phyloP scores from a whole-genome alignment of 768 basidiomycete genomes.

The Naganishia kalamii region DNA sequence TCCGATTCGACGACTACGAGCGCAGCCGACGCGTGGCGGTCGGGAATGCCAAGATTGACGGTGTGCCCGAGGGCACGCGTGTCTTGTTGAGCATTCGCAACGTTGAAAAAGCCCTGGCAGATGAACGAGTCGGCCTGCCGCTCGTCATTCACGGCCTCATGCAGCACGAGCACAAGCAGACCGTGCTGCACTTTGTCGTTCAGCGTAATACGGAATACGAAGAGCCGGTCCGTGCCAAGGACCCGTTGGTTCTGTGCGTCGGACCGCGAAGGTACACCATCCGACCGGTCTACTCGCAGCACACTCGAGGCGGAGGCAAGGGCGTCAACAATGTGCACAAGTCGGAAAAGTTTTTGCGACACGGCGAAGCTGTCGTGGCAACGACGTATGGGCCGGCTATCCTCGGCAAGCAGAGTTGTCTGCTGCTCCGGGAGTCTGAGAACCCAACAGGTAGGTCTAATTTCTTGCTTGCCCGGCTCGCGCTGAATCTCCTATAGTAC shows the following conservation, averaged over 20 bases:
- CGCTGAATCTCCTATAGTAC: conserved; percentile 47
- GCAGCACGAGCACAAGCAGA: conserved; percentile 93
- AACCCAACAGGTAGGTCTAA: conserved; percentile 16
- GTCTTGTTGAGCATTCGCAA: conserved; percentile 71
- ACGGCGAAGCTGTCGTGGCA: conserved; percentile 65
- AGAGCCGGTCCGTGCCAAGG: conserved; percentile 85
- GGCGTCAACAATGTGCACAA: conserved; percentile 97
- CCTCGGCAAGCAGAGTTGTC: conserved; percentile 77
- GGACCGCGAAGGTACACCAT: conserved; percentile 79
- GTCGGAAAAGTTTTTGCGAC: conserved; percentile 80
- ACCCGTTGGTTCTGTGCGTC: conserved; percentile 78
- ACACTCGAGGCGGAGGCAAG: conserved; percentile 75
- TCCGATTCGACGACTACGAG: conserved; percentile 92
- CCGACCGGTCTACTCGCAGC: conserved; percentile 87
- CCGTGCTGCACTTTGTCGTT: conserved; percentile 83
- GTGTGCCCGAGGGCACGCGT: conserved; percentile 72
- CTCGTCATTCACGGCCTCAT: conserved; percentile 72
- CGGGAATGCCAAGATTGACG: conserved; percentile 51
- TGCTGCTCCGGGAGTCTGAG: conserved; percentile 62
- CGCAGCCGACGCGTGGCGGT: conserved; percentile 67
- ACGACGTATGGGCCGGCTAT: conserved; percentile 82
- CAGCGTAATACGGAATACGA: conserved; percentile 93
- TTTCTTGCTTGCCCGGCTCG: conserved; percentile 46
- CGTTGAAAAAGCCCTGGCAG: conserved; percentile 61
- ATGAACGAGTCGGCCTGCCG: conserved; percentile 48